Evolutionary conservation across 257 asterid species (phyloP).

Genomic region (Solanum sejunctum): DNA sequence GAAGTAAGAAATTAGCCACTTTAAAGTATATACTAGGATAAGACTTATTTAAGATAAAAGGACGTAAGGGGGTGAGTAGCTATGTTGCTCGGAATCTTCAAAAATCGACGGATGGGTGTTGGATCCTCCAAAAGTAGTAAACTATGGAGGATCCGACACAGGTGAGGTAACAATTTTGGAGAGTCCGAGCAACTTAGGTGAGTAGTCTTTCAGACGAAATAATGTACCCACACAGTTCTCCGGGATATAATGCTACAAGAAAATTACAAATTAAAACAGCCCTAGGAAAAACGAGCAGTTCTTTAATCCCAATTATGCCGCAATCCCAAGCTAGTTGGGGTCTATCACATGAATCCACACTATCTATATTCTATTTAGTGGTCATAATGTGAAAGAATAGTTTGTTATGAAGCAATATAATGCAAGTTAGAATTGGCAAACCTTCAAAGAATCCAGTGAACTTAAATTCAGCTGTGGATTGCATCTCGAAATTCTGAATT

Average conservation of each 20-base stretch:
- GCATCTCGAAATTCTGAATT: slow-evolving; percentile 21
- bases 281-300: background rate
- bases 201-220: background rate
- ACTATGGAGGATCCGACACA: no score
- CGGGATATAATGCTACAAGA: background rate
- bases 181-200: background rate
- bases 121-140: no score
- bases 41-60: background rate
- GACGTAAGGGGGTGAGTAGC: background rate
- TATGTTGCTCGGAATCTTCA: no score
- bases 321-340: background rate
- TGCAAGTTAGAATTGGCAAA: background rate
- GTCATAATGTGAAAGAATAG: background rate
- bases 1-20: background rate
- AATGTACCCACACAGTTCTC: background rate
- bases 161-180: no score
- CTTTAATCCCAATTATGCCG: background rate
- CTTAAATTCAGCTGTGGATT: slow-evolving; percentile 25
- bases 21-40: background rate
- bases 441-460: slow-evolving; percentile 59
- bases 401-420: background rate
- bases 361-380: background rate
- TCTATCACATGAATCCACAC: background rate
- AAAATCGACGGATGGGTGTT: no score
- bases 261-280: background rate